These are phyloP conservation scores for Podaxis mareebaensis DNA, from an alignment of 768 basidiomycete genomes.

Conservation along the genomic window DNA sequence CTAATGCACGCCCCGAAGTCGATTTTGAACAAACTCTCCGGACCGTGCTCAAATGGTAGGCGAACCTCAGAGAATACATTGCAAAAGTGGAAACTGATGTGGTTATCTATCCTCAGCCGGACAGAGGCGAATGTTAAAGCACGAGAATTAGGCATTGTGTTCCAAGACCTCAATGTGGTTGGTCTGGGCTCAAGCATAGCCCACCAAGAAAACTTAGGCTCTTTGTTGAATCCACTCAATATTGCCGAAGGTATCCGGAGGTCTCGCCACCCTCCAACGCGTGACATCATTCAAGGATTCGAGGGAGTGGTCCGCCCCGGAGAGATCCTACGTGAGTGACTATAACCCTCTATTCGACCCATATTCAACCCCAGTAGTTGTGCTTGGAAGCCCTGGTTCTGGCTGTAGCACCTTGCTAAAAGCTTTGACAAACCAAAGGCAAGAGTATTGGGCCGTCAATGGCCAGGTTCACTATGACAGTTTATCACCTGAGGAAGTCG, in stretches of 20 bases:
- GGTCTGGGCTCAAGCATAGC: slow-evolving; percentile 45
- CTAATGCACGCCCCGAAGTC: too few species aligned
- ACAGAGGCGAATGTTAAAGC: slow-evolving; percentile 21
- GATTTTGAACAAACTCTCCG: too few species aligned
- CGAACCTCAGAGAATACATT: too few species aligned
- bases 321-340: slow-evolving; percentile 75
- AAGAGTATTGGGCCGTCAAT: slow-evolving; percentile 64
- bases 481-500: slow-evolving; percentile 63
- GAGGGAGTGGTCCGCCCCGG: slow-evolving; percentile 67
- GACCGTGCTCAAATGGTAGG: too few species aligned
- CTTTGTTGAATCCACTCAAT: slow-evolving; percentile 47
- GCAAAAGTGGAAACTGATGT: too few species aligned
- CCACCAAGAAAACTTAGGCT: slow-evolving; percentile 52
- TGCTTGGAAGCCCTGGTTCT: slow-evolving; percentile 83
- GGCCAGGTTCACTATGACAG: slow-evolving; percentile 81
- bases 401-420: slow-evolving; percentile 88
- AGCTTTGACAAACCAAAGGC: slow-evolving; percentile 71
- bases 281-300: slow-evolving; percentile 62
- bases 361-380: slow-evolving; percentile 48
- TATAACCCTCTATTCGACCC: slow-evolving; percentile 28
- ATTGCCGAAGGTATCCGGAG: slow-evolving; percentile 42
- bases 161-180: slow-evolving; percentile 51
- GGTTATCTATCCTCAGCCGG: background rate
- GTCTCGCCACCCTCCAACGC: slow-evolving; percentile 59
- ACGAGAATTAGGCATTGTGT: slow-evolving; percentile 51